Percentiles rank a stretch among this genome's conserved stretches.
Evolutionary conservation across 2,329 filamentous ascomycete species (phyloP).

Genomic region (Penicillium sclerotiorum): DNA sequence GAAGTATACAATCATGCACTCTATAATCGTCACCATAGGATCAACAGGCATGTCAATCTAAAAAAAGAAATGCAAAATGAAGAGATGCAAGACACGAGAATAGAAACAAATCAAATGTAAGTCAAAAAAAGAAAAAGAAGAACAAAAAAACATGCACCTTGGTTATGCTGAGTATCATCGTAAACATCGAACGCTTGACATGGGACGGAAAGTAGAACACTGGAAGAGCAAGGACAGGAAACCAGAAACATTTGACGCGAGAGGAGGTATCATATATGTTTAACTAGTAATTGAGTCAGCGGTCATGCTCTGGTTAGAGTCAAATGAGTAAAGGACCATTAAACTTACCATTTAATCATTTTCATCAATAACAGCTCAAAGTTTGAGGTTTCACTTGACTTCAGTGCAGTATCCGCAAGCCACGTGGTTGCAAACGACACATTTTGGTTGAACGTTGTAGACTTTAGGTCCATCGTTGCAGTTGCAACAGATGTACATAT

Average conservation of each 20-base stretch:
- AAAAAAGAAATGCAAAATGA: slow-evolving; percentile 15
- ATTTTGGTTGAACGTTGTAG: slow-evolving; percentile 35
- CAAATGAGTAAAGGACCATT: background rate
- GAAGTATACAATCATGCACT: slow-evolving; percentile 23
- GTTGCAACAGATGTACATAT: slow-evolving; percentile 43
- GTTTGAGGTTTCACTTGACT: slow-evolving; percentile 30
- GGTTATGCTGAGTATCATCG: slow-evolving; percentile 13
- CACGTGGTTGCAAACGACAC: slow-evolving; percentile 36
- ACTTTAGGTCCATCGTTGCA: slow-evolving; percentile 45
- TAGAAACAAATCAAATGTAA: background rate
- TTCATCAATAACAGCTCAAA: background rate
- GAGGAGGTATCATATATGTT: background rate
- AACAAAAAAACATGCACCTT: slow-evolving; percentile 10
- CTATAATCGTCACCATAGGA: slow-evolving; percentile 15
- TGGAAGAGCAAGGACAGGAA: background rate
- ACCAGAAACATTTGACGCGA: background rate
- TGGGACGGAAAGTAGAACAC: background rate
- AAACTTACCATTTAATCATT: slow-evolving; percentile 17
- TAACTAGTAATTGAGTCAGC: background rate
- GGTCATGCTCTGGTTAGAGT: background rate
- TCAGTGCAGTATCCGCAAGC: slow-evolving; percentile 33
- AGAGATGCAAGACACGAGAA: slow-evolving; percentile 8
- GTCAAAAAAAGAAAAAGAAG: slow-evolving; percentile 10
- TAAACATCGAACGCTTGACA: slow-evolving; percentile 3
- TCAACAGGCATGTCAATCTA: slow-evolving; percentile 1